Percentiles rank a stretch among this genome's conserved stretches.
Conservation (phyloP, 345 rosid species). For the Schrenkiella parvula region DNA sequence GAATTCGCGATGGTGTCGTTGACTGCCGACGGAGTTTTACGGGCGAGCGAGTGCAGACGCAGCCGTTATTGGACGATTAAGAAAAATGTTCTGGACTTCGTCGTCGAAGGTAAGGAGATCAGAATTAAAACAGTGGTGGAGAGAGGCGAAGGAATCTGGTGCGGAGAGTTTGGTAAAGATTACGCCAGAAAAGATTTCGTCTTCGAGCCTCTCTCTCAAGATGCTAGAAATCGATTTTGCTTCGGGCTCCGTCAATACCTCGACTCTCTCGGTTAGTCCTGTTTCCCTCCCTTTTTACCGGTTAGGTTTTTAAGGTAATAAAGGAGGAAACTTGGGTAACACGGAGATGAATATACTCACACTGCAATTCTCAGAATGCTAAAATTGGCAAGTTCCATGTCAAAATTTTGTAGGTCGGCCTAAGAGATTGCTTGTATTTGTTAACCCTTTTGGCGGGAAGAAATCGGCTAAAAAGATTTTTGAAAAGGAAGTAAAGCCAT, state of each 20-base stretch:
- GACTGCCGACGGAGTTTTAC: slow-evolving; percentile 54
- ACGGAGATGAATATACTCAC: neutral
- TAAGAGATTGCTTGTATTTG: slow-evolving; percentile 60
- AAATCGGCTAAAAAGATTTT: slow-evolving; percentile 60
- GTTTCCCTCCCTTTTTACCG: neutral
- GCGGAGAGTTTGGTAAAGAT: slow-evolving; percentile 38
- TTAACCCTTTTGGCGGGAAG: slow-evolving; percentile 92
- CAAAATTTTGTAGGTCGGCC: slow-evolving; percentile 58
- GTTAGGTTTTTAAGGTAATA: neutral
- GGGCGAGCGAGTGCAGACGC: slow-evolving; percentile 35
- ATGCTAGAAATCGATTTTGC: slow-evolving; percentile 50
- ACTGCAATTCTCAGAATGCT: neutral
- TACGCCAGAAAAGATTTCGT: slow-evolving; percentile 59
- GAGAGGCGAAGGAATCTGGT: slow-evolving; percentile 45
- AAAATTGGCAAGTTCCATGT: neutral
- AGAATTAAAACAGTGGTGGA: slow-evolving; percentile 50
- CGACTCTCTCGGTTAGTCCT: slow-evolving; percentile 57
- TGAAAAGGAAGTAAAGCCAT: slow-evolving; percentile 62
- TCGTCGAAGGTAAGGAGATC: slow-evolving; percentile 47
- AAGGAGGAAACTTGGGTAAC: slow-evolving; percentile 5
- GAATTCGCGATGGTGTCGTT: slow-evolving; percentile 35
- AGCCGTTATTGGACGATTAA: slow-evolving; percentile 41
- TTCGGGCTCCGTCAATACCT: slow-evolving; percentile 46
- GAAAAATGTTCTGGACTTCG: slow-evolving; percentile 68
- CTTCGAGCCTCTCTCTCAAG: slow-evolving; percentile 56